These are phyloP conservation scores for Phytophthora agathidicida DNA, from an alignment of 352 stramenopile genomes.

Conservation along the genomic window DNA sequence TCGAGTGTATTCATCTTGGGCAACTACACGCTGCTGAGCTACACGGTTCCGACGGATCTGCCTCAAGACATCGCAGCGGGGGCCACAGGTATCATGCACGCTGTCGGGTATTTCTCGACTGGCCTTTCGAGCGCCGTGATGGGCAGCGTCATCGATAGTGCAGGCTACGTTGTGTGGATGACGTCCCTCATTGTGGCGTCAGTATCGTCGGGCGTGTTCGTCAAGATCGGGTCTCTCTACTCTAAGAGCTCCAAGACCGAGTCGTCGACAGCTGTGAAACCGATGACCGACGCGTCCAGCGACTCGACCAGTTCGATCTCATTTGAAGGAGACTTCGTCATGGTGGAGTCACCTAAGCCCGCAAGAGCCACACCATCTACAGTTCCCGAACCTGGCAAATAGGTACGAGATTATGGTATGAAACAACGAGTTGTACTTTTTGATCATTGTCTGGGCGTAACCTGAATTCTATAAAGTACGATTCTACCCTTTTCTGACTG, in stretches of 20 bases:
- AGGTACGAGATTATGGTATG: slow-evolving; percentile 6
- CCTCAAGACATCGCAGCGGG: slow-evolving; percentile 72
- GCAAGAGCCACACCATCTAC: not conserved
- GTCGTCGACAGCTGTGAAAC: slow-evolving; percentile 9
- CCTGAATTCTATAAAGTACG: slow-evolving; percentile 11
- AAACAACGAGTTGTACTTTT: too few species aligned
- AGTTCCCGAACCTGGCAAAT: slow-evolving; percentile 7
- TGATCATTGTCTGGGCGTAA: slow-evolving; percentile 9
- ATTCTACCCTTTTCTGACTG: not conserved
- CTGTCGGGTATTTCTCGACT: slow-evolving; percentile 72
- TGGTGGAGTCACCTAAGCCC: slow-evolving; percentile 19
- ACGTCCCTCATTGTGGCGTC: slow-evolving; percentile 66
- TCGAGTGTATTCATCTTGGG: slow-evolving; percentile 75
- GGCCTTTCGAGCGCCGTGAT: slow-evolving; percentile 69
- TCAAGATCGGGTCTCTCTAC: slow-evolving; percentile 65
- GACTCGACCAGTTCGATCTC: slow-evolving; percentile 18
- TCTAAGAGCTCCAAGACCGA: slow-evolving; percentile 35
- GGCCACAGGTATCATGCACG: slow-evolving; percentile 68
- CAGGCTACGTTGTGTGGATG: slow-evolving; percentile 64
- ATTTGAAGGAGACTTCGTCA: slow-evolving; percentile 28
- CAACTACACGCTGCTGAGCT: slow-evolving; percentile 79
- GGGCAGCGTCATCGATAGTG: slow-evolving; percentile 60
- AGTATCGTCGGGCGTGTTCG: slow-evolving; percentile 62
- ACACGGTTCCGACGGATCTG: slow-evolving; percentile 76
- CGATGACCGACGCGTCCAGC: slow-evolving; percentile 16